These are phyloP conservation scores for Lablab purpureus DNA, from an alignment of 306 rosid genomes.

Conservation along the genomic window DNA sequence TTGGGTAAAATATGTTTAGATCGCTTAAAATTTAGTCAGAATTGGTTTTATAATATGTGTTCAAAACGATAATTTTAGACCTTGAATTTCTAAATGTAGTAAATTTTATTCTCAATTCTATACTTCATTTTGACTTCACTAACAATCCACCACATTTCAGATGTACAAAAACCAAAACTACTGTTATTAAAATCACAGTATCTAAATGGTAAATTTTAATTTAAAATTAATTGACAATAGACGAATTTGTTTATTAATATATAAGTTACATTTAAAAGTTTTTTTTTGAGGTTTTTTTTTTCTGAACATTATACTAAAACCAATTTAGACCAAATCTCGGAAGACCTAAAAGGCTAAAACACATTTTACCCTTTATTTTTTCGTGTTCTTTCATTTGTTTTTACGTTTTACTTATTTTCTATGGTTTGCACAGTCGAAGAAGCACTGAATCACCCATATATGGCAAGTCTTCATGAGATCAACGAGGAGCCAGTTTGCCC, in stretches of 20 bases:
- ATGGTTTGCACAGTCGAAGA: constrained; percentile 72
- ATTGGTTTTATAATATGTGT: neutral
- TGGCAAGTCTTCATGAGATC: constrained; percentile 92
- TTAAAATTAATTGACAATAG: too few relatives aligned
- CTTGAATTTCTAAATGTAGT: neutral
- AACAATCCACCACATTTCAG: neutral
- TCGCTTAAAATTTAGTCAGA: neutral
- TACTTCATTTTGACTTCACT: neutral
- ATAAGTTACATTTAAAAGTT: too few relatives aligned
- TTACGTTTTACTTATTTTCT: constrained; percentile 23
- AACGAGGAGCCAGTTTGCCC: constrained; percentile 94
- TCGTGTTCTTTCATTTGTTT: constrained; percentile 27
- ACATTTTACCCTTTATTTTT: neutral
- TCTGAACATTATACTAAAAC: too few relatives aligned
- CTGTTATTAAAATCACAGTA: neutral
- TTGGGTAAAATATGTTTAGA: neutral
- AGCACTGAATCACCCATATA: constrained; percentile 89
- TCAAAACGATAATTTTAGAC: neutral
- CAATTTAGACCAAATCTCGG: neutral
- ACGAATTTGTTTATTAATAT: too few relatives aligned
- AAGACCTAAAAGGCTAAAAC: neutral
- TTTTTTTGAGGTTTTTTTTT: too few relatives aligned
- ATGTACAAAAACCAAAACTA: neutral
- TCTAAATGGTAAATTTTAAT: too few relatives aligned
- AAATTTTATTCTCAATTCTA: neutral